Evolutionary conservation across 2,329 filamentous ascomycete genomes (phyloP).

Genomic region (Pseudocercospora pini-densiflorae): DNA sequence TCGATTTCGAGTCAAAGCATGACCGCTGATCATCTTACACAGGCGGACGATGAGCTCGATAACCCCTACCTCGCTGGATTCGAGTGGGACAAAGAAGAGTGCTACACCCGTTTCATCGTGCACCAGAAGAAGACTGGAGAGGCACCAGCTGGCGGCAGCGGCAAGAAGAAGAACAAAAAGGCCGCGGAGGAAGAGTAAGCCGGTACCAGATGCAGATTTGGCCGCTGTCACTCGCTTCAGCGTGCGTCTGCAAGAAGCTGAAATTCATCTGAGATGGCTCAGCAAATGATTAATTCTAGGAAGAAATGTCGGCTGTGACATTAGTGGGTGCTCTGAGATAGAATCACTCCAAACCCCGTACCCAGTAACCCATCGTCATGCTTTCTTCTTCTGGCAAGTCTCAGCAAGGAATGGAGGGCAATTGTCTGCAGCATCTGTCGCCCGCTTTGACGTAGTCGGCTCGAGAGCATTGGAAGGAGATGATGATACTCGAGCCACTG

Average conservation of each 20-base stretch:
- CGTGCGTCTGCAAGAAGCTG: constrained; percentile 3
- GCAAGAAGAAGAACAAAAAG: constrained; percentile 65
- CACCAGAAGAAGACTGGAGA: constrained; percentile 77
- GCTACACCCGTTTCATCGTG: constrained; percentile 84
- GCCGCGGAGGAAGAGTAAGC: constrained; percentile 35
- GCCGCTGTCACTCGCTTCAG: constrained; percentile 27
- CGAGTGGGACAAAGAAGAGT: constrained; percentile 94
- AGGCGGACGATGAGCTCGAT: constrained; percentile 92
- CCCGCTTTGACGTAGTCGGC: background rate
- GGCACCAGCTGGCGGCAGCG: constrained; percentile 54
- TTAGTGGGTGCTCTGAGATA: background rate
- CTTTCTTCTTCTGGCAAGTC: background rate
- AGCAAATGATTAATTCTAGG: background rate
- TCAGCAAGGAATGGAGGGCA: background rate
- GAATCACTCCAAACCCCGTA: background rate
- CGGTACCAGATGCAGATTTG: background rate
- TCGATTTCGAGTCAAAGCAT: background rate
- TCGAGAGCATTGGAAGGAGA: background rate
- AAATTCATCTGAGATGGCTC: background rate
- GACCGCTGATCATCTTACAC: constrained; percentile 2
- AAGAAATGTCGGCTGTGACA: background rate
- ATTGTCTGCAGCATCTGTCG: background rate
- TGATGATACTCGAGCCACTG: background rate
- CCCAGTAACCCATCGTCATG: background rate
- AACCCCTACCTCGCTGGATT: constrained; percentile 88